Base-by-base conservation (phyloP, 805 yeast species). In the Tetrapisispora iriomotensis region DNA sequence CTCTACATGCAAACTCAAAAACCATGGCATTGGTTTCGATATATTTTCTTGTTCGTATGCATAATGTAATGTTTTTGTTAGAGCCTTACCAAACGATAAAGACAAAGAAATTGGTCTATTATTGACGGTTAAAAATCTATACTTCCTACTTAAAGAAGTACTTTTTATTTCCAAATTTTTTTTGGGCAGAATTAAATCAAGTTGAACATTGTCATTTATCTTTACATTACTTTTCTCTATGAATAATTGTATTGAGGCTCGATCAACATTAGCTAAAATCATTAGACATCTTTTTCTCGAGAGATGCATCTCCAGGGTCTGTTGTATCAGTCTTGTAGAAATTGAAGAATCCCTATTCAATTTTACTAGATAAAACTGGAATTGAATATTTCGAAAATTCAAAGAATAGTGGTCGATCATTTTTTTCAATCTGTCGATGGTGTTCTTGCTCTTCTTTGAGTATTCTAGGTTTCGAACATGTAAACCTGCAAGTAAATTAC, bases 1-100 rank as follows among this genome's bases (percentile, higher is more conserved):
- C 18, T 40, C 40, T 21, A 58, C 40, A 1, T n/a, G 22, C 1
- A 68, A n/a, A 18, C 53, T 42, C 1, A 67, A n/a, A 37, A 41
- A 54, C 72, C 73, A 69, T 6, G 51, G 40, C 2, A 38, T 43
- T 1, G 71, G 71, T 1, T 45, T 40, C 4, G 59, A 29, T 3
- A 63, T 34, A 20, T 44, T 37, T n/a, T 44, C 37, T 5, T 47
- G 43, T 3, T 42, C 33, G 36, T 61, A 68, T 1, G 50, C 28
- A 5, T 46, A 43, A 13, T 40, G 54, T 1, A 68, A 10, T 4
- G 47, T 10, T 30, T 48, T 55, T 1, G 41, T 40, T 2, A 68
- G 25, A 0, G 43, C 15, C 34, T 56, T 58, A 0, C 71, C 72
- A 24, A 66, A 46, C 8, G 44, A 49, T 10, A 64, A 42, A 0